Evolutionary conservation across 805 yeast species (phyloP).

Genomic region (Priceomyces haplophilus): DNA sequence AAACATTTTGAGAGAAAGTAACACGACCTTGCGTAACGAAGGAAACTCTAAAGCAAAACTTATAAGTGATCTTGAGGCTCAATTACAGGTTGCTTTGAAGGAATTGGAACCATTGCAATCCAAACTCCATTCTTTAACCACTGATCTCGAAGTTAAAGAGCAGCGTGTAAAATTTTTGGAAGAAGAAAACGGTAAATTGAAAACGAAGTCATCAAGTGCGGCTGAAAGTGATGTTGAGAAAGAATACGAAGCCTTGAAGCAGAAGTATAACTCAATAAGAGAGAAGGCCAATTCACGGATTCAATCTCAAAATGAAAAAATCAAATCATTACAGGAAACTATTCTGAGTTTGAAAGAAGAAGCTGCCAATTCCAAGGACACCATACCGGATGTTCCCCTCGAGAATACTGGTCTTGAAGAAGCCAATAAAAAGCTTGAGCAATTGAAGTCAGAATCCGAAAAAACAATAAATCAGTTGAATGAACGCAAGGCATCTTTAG

Average conservation of each 20-base stretch:
- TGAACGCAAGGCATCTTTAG: slow-evolving; percentile 12
- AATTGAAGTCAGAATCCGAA: slow-evolving; percentile 9
- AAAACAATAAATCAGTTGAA: slow-evolving; percentile 11
- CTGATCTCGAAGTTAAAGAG: slow-evolving; percentile 45
- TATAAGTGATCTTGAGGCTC: slow-evolving; percentile 36
- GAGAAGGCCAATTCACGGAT: slow-evolving; percentile 24
- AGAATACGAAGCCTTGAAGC: slow-evolving; percentile 9
- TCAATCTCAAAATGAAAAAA: slow-evolving; percentile 22
- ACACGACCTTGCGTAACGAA: slow-evolving; percentile 58
- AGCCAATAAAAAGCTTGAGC: slow-evolving; percentile 11
- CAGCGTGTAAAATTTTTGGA: slow-evolving; percentile 45
- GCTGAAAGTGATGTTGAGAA: slow-evolving; percentile 20
- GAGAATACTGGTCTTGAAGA: slow-evolving; percentile 5
- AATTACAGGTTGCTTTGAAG: slow-evolving; percentile 26
- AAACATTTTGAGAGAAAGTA: slow-evolving; percentile 65
- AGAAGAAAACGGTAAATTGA: slow-evolving; percentile 62
- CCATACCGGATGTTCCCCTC: slow-evolving; percentile 5
- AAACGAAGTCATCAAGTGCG: slow-evolving; percentile 38
- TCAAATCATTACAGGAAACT: slow-evolving; percentile 23
- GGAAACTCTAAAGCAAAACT: slow-evolving; percentile 21
- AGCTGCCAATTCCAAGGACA: slow-evolving; percentile 7
- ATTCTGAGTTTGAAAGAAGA: slow-evolving; percentile 22
- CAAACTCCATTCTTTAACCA: slow-evolving; percentile 32
- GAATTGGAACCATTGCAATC: slow-evolving; percentile 47
- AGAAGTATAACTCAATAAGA: slow-evolving; percentile 8